Base-by-base conservation (phyloP, 768 basidiomycete genomes). In the Dacryopinax spathularia region DNA sequence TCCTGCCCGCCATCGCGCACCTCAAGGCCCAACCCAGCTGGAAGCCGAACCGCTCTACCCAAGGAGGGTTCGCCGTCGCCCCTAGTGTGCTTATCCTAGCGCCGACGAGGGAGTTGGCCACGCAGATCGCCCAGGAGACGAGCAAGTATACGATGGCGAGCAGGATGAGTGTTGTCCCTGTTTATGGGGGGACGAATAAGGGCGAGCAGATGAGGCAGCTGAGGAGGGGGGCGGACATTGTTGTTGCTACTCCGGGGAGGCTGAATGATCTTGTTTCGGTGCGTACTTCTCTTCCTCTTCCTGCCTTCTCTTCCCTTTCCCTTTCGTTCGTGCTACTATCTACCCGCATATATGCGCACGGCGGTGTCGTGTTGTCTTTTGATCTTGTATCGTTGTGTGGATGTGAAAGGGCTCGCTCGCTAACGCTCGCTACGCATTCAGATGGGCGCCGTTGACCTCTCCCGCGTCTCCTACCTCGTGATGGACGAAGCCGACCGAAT, bases 181-280 rank as follows among this genome's bases (percentile, higher is more conserved):
- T 56, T 13, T 56, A 56, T 56, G 48, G 48, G 6, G 48, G 48
- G 25, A 31, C 75, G 75, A 0, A 73, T 77, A 61, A 73, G 73
- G n/a, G 63, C 33, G 77, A 77, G 68, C 76, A 79, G 69, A 78
- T 79, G 15, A 76, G 78, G 61, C 92, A 93, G 73, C 78, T 99
- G 64, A 88, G 94, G 18, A 89, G 96, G 69, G 96, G 96, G 61
- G 96, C 95, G 0, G 94, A 99, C 70, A 70, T 79, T 22, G 74
- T 79, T 60, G 76, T 79, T 15, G 77, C 77, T 66, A 79, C 78
- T 1, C 78, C 78, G 3, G 78, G 78, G 1, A 71, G 78, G 34
- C 76, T 79, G 76, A 77, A 78, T 67, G 78, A 79, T 62, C 71
- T 79, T 16, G 41, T 66, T 15, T 62, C 62, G 29, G 48, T 56